phyloP scores from a whole-genome alignment of 2,329 filamentous ascomycete species.

The Aspergillus hiratsukae region DNA sequence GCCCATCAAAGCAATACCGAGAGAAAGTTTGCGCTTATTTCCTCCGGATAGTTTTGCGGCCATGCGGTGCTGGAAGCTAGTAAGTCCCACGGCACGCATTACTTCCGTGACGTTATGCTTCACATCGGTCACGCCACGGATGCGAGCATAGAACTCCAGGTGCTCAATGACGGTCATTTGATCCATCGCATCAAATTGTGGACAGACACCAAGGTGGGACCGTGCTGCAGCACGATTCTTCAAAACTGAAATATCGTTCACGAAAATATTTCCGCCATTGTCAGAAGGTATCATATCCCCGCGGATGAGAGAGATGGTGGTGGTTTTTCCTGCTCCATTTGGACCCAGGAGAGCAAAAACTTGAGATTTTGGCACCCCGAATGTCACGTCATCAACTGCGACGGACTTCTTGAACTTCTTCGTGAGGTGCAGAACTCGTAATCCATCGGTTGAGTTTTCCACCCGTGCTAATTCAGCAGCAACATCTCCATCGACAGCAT shows the following conservation, averaged over 20 bases:
- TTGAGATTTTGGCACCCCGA: slow-evolving; percentile 72
- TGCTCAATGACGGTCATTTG: slow-evolving; percentile 87
- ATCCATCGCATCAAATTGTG: slow-evolving; percentile 83
- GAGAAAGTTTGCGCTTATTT: slow-evolving; percentile 86
- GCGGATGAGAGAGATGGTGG: slow-evolving; percentile 81
- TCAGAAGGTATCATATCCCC: slow-evolving; percentile 75
- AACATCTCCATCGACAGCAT: slow-evolving; percentile 54
- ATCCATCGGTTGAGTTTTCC: slow-evolving; percentile 58
- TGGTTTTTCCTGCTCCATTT: slow-evolving; percentile 88
- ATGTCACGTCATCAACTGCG: slow-evolving; percentile 84
- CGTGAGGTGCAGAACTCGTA: slow-evolving; percentile 74
- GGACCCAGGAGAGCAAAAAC: slow-evolving; percentile 87
- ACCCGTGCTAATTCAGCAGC: slow-evolving; percentile 61
- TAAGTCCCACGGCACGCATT: slow-evolving; percentile 73
- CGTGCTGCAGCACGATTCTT: slow-evolving; percentile 67
- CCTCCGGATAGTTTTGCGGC: slow-evolving; percentile 78
- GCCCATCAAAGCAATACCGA: slow-evolving; percentile 88
- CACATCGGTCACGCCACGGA: slow-evolving; percentile 72
- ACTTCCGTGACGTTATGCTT: slow-evolving; percentile 74
- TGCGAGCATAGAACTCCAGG: slow-evolving; percentile 78
- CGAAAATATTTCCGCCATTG: slow-evolving; percentile 71
- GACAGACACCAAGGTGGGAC: slow-evolving; percentile 80
- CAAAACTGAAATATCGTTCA: slow-evolving; percentile 74
- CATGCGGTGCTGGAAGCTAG: slow-evolving; percentile 67
- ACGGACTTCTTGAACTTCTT: slow-evolving; percentile 73